Evolutionary conservation across 1,284 basidiomycete genomes (phyloP), one percentile per base, ranked within the genome.

Genomic region (Apiotrichum montevideense): DNA sequence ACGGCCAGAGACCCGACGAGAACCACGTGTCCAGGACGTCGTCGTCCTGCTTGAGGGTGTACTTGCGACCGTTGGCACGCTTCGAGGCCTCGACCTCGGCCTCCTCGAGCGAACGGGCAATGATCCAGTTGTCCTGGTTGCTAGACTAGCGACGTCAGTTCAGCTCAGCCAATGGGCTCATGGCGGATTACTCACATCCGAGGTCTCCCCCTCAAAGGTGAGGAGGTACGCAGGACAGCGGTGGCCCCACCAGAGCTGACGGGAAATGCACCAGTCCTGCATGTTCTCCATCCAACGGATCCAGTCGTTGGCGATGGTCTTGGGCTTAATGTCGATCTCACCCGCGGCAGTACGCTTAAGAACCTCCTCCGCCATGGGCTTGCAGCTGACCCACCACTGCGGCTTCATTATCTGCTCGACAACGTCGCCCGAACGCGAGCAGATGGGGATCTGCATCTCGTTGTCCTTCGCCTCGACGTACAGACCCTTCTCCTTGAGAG

Each of bases 21-120:
- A 98, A 99, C 95, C 96, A 99, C 0, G 95, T 98, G 78, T 99
- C 96, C 14, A 98, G 83, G 1, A 99, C 96, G 70, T 98, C 96
- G 60, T 94, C 90, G 68, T 98, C 96, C 76, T 98, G 96, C 72
- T 88, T 85, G 8, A 99, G 80, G 1, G 81, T 84, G 75, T 88
- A 98, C 57, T 80, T 81, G 42, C 80, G 80, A 37, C 85, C 87
- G 29, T 79, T 81, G 13, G 91, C 94, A 40, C 93, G 74, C 59
- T 80, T 80, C 67, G 83, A 81, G 2, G 91, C 96, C 43, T 90
- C 84, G 61, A 82, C 83, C 9, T 84, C 84, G 3, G 92, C 96
- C 74, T 97, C 85, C 64, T 90, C 88, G 6, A 82, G 64, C 0
- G 82, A 85, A 47, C 92, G 82, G 0, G 92, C 96, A 0, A 96